Percentiles rank a stretch among this genome's conserved stretches.
Conservation (phyloP, 1,284 basidiomycete genomes). For the Sanghuangporus baumii region DNA sequence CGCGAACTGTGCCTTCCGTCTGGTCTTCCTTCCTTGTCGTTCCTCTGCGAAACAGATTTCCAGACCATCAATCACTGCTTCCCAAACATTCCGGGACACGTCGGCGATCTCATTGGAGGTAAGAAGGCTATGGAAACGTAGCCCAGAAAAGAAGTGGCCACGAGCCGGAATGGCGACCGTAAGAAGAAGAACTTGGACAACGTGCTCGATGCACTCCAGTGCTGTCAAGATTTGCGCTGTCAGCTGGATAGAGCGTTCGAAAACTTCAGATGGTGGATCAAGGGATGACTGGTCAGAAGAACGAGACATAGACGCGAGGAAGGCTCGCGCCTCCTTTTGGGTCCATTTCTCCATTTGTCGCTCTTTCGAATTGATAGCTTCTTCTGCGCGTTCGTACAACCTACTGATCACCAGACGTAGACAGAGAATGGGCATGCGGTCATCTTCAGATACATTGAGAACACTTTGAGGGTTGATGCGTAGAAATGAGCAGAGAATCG, state of each 20-base stretch:
- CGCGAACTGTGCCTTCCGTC: constrained; percentile 3
- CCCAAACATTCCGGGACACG: constrained; percentile 35
- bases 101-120: constrained; percentile 23
- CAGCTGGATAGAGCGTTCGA: constrained; percentile 65
- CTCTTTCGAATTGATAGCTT: constrained; percentile 41
- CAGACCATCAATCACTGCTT: constrained; percentile 43
- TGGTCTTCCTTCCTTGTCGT: constrained; percentile 26
- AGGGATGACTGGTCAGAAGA: constrained; percentile 19
- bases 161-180: constrained; percentile 39
- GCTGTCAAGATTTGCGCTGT: constrained; percentile 61
- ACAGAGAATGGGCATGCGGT: constrained; percentile 45
- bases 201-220: constrained; percentile 51
- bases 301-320: constrained; percentile 47
- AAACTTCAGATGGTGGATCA: constrained; percentile 21
- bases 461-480: constrained; percentile 50
- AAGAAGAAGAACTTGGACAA: constrained; percentile 57
- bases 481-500: constrained; percentile 51
- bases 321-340: constrained; percentile 53
- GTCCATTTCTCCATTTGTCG: constrained; percentile 67
- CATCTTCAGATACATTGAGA: constrained; percentile 37
- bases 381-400: constrained; percentile 44
- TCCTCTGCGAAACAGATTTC: constrained; percentile 43
- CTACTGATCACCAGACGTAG: constrained; percentile 55
- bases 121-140: constrained; percentile 47
- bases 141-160: constrained; percentile 50